Evolutionary conservation across 2,329 filamentous ascomycete species (phyloP), one percentile per base, ranked within the genome.

Genomic region (Aurifilum marmelostoma): DNA sequence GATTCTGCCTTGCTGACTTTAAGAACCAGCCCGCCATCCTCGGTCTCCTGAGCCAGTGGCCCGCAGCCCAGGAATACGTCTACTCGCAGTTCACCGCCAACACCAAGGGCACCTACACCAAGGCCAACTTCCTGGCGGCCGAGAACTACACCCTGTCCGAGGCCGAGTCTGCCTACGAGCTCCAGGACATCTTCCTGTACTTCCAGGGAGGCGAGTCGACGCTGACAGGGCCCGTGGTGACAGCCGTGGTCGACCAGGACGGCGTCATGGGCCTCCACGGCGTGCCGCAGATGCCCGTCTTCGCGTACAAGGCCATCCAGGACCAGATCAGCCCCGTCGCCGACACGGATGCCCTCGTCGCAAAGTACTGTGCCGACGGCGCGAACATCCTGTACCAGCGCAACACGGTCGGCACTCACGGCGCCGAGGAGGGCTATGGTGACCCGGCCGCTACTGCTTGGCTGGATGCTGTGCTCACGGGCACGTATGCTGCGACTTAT

Each of bases 241-340:
- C 73, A 32, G 61, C 67, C 8, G 73, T 78, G 52, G 72, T 78
- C 63, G 67, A 77, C 34, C 68, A 70, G 16, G 77, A 81, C 65
- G 79, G 77, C 37, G 71, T 73, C 59, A 77, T 78, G 76, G 75
- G 75, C 60, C 75, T 75, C 54, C 79, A 83, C 69, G 81, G 81
- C 54, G 75, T 80, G 4, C 84, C 84, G 1, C 73, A 79, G 65
- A 81, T 83, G 75, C 83, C 83, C 1, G 41, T 85, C 0, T 82
- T 81, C 60, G 77, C 81, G 1, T 84, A 85, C 76, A 84, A 86
- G 71, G 80, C 82, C 1, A 76, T 81, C 60, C 61, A 75, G 5
- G 83, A 86, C 67, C 78, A 83, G 70, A 73, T 84, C 63, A 80
- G 77, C 47, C 74, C 76, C 11, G 75, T 83, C n/a, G 75, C 73